Base-by-base conservation (phyloP, 306 rosid species). In the Cicer bijugum region DNA sequence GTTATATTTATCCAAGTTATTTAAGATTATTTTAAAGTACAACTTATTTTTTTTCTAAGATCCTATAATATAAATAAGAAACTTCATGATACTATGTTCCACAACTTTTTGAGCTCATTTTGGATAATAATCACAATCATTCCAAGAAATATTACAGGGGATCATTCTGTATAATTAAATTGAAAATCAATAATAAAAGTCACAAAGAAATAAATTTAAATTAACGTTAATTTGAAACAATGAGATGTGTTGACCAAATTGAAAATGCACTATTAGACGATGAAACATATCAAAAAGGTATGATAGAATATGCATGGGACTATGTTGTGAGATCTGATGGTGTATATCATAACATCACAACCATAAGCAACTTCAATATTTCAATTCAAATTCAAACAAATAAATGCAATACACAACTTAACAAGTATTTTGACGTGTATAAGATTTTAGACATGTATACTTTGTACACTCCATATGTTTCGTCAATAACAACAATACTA, bases 241-340 rank as follows among this genome's bases (percentile, higher is more conserved):
- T 23, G 28, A 23, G 12, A 45, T 5, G 47, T 2, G 0, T 7
- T 53, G 46, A 39, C 74, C 70, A 86, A 82, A 81, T 86, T 51
- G 86, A 87, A 55, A 86, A 86, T 69, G 82, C 89, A 57, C 20
- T 76, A 6, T 3, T 86, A 68, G 86, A 86, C 4, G 83, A 81
- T 17, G 86, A 86, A 73, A 83, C 89, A 3, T 85, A 86, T 47
- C 78, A 60, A 60, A 83, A 76, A 57, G 83, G 87, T 14, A 78
- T 83, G 84, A 64, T 81, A 55, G 89, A 83, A 11, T 83, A 83
- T 83, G 85, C 85, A 0, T 86, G 89, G 89, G 82, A 70, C 28
- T 87, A 23, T 23, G 28, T 2, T 23, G 28, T 23, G 28, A 23
- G 2, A 23, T 23, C 28, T 23, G 28, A 23, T 79, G 81, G 20